Evolutionary conservation across 176 grass and related monocot genomes (phyloP), one percentile per base, ranked within the genome.

Genomic region (Eragrostis nindensis): DNA sequence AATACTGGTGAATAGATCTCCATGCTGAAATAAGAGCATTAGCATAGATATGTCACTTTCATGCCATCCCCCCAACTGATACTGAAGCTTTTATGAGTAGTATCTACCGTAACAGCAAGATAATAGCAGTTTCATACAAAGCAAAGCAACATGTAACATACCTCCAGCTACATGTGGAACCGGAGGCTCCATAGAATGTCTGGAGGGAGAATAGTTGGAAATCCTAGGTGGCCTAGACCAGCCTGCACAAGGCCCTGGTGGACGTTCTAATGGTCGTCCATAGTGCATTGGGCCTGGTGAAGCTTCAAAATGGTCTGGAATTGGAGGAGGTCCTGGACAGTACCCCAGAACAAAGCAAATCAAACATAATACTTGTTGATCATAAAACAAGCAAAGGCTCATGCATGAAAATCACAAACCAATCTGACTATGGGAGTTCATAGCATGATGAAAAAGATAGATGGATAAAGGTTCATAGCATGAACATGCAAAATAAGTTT

Each of bases 221-320:
- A 82, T 78, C 72, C 74, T 84, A 73, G 81, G 81, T 25, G 67
- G 88, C 82, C 86, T 68, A 71, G 82, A 87, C 95, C 90, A 98
- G 18, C 88, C 84, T 13, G 83, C 53, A 46, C 92, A 98, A 70
- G 83, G 83, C 71, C 90, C 81, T 50, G 86, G 71, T 47, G 81
- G 78, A 56, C 68, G 88, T 80, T 95, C 95, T 72, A 86, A 79
- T 21, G 88, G 80, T 45, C 65, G 81, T 39, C 92, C 90, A 89
- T 93, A 93, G 53, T 89, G 77, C 56, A 76, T 39, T 56, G 71
- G 87, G 45, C 22, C 84, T 79, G 90, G 71, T 45, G 86, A 83
- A 83, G 61, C 81, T 73, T 93, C 87, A 69, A 80, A 79, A 88
- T 84, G 82, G 66, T 89, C 87, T 65, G 71, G 71, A 71, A 56